Evolutionary conservation across 768 basidiomycete genomes (phyloP), one percentile per base, ranked within the genome.

Genomic region (Solioccasus polychromus): DNA sequence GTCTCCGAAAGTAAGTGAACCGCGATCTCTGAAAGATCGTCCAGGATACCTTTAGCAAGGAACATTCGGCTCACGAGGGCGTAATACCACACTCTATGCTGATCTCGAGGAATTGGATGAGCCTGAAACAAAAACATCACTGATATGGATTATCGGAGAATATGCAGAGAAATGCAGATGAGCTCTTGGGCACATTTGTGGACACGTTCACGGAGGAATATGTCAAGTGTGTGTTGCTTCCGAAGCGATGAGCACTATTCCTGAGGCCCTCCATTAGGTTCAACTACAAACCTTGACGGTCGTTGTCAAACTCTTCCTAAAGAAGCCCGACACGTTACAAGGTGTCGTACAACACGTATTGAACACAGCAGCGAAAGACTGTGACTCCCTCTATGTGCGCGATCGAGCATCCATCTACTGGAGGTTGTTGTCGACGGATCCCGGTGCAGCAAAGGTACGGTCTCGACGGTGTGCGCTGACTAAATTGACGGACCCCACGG

Each of bases 101-200:
- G 95, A 93, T 60, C 82, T 98, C 12, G 95, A 99, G 48, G 94
- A 96, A 58, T 72, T 99, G 25, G 95, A 98, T 59, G 96, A 99
- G 61, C 96, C 95, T 9, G 95, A 99, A 63, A 94, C 96, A 2
- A 97, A 97, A 62, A 90, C 94, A 1, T 94, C 94, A 2, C 73
- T 99, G 39, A 97, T 99, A 63, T 99, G 96, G 95, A 98, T 99
- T 58, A 93, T 98, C 54, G 95, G 95, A 45, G 93, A 97, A 70
- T 97, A 99, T 58, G 93, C 95, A 3, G 87, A 88, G 66, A 95
- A 92, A 99, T 53, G 93, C 95, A 4, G 92, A 90, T 62, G 94
- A 97, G 57, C 74, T 99, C 20, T 72, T 98, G 53, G 78, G 81
- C 12, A 85, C 87, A 39, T 97, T 96, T 63, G 87, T 99, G 18